A percentile compares a stretch with the other conserved stretches of the same genome.
phyloP scores from a whole-genome alignment of 192 early-diverging fungal species.

The Irineochytrium annulatum region DNA sequence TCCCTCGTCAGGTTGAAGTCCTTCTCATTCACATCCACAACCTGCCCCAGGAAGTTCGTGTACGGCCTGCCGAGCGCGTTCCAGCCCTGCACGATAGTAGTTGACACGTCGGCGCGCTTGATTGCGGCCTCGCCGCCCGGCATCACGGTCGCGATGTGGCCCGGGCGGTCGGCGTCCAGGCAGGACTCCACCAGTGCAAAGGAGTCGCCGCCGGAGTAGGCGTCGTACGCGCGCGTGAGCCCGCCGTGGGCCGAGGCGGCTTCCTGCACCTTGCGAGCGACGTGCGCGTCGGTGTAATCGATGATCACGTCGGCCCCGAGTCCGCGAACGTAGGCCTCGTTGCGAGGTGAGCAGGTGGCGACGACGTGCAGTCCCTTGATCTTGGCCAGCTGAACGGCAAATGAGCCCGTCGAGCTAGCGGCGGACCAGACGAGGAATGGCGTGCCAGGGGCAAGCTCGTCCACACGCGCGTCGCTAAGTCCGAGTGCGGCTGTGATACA shows the following conservation, averaged over 20 bases:
- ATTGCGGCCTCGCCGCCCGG: not conserved
- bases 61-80: not conserved
- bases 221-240: slow-evolving; percentile 20
- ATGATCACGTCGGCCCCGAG: slow-evolving; percentile 26
- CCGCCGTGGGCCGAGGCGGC: slow-evolving; percentile 12
- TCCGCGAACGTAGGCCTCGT: slow-evolving; percentile 9
- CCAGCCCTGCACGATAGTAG: slow-evolving; percentile 22
- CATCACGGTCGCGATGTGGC: slow-evolving; percentile 1
- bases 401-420: slow-evolving; percentile 23
- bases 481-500: slow-evolving; percentile 21
- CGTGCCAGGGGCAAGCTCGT: slow-evolving; percentile 9
- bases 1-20: slow-evolving; percentile 21
- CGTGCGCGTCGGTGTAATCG: slow-evolving; percentile 27
- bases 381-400: slow-evolving; percentile 40
- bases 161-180: not conserved
- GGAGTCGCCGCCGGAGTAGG: slow-evolving; percentile 17
- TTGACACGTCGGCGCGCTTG: slow-evolving; percentile 25
- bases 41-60: slow-evolving; percentile 2
- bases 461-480: slow-evolving; percentile 21
- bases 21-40: no score
- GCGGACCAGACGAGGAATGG: slow-evolving; percentile 35
- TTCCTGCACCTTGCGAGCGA: slow-evolving; percentile 16
- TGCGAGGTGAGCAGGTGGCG: slow-evolving; percentile 21
- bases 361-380: slow-evolving; percentile 18
- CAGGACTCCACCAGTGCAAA: slow-evolving; percentile 14